Conservation (phyloP, 352 stramenopile species). For the Globisporangium ultimum region DNA sequence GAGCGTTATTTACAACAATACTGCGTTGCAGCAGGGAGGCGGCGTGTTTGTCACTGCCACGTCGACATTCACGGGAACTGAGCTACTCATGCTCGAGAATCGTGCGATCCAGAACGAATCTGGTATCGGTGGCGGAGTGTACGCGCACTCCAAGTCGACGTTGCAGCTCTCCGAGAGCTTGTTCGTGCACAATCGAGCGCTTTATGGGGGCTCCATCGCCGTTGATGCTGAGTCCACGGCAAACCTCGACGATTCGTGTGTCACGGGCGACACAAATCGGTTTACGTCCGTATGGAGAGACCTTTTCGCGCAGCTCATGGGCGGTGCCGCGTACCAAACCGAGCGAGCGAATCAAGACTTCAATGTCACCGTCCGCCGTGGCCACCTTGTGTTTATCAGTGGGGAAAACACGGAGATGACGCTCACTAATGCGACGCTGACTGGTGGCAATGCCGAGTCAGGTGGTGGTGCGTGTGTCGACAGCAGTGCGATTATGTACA, state of each 20-base stretch:
- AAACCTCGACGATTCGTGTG: constrained; percentile 9
- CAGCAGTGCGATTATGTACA: constrained; percentile 21
- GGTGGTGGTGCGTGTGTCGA: constrained; percentile 41
- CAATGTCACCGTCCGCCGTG: constrained; percentile 13
- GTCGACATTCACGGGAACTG: not conserved
- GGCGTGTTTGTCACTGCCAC: constrained; percentile 17
- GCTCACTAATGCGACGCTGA: constrained; percentile 22
- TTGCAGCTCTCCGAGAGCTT: constrained; percentile 21
- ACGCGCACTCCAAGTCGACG: constrained; percentile 6
- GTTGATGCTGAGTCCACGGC: constrained; percentile 16
- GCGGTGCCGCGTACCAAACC: constrained; percentile 13
- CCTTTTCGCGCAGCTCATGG: constrained; percentile 17
- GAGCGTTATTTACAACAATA: constrained; percentile 50
- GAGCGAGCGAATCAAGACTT: constrained; percentile 9
- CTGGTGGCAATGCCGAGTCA: constrained; percentile 35
- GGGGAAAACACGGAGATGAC: constrained; percentile 18
- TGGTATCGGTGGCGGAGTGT: constrained; percentile 30
- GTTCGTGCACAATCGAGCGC: constrained; percentile 31
- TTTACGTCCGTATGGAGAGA: constrained; percentile 16
- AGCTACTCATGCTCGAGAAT: constrained; percentile 33
- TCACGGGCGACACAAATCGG: constrained; percentile 21
- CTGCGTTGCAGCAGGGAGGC: constrained; percentile 19
- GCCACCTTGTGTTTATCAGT: constrained; percentile 34
- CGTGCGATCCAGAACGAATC: constrained; percentile 11
- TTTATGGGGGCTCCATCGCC: constrained; percentile 26